phyloP scores from a whole-genome alignment of 2,329 filamentous ascomycete genomes.

The Rutstroemia sp. region DNA sequence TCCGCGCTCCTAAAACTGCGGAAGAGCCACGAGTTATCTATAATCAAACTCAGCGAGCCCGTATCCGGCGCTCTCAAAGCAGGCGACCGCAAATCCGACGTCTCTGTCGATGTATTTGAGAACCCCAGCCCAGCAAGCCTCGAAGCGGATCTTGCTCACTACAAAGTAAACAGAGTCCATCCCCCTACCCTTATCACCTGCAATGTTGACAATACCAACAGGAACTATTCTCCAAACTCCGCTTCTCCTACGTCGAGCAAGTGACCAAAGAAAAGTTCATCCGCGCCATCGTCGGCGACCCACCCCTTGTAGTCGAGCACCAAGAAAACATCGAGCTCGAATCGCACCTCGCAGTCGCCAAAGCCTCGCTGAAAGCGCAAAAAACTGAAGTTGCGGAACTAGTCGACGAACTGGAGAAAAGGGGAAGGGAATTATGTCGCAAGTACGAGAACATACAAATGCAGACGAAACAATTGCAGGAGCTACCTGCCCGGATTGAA shows the following conservation, averaged over 20 bases:
- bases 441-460: constrained; percentile 44
- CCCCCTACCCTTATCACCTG: not conserved
- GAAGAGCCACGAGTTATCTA: constrained; percentile 56
- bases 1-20: constrained; percentile 46
- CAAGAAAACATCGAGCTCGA: constrained; percentile 78
- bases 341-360: constrained; percentile 58
- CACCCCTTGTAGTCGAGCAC: constrained; percentile 74
- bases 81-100: constrained; percentile 60
- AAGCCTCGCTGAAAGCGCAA: constrained; percentile 68
- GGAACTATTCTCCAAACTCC: constrained; percentile 90
- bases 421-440: constrained; percentile 49
- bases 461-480: constrained; percentile 41
- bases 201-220: constrained; percentile 24
- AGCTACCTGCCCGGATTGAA: constrained; percentile 43
- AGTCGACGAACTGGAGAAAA: constrained; percentile 63
- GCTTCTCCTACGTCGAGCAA: constrained; percentile 96
- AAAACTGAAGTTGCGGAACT: constrained; percentile 73
- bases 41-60: constrained; percentile 70
- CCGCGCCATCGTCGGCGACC: constrained; percentile 82
- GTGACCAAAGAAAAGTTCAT: constrained; percentile 98
- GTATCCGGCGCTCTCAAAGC: constrained; percentile 48
- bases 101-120: constrained; percentile 54
- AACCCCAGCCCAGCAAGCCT: constrained; percentile 68
- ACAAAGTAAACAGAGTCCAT: constrained; percentile 47
- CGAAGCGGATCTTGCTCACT: constrained; percentile 78